phyloP scores from a whole-genome alignment of 1,284 basidiomycete species.

The Takashimella koratensis region DNA sequence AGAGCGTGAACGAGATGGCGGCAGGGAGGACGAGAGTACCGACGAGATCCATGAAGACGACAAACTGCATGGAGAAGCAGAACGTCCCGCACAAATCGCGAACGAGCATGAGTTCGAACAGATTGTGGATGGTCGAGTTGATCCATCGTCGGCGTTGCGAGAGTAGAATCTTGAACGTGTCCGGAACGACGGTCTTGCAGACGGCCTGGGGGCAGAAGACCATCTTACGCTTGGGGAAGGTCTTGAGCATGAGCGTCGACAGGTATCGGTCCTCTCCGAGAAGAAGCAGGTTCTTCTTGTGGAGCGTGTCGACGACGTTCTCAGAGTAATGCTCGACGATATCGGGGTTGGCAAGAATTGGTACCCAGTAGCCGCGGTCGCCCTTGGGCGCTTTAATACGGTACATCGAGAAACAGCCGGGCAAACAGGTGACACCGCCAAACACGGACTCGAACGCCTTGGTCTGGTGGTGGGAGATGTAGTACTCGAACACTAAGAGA shows the following conservation, averaged over 20 bases:
- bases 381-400: constrained; percentile 87
- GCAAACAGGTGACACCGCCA: constrained; percentile 97
- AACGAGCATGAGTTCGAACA: constrained; percentile 97
- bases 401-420: constrained; percentile 99
- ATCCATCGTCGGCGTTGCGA: constrained; percentile 99
- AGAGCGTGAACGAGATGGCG: constrained; percentile 87
- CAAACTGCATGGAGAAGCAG: constrained; percentile 97
- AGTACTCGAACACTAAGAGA: constrained; percentile 93
- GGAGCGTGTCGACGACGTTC: constrained; percentile 84
- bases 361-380: constrained; percentile 92
- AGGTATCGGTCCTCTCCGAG: constrained; percentile 99
- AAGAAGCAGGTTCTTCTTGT: constrained; percentile 95
- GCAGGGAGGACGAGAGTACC: constrained; percentile 94
- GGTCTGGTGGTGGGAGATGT: constrained; percentile 96
- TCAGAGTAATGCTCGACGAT: constrained; percentile 98
- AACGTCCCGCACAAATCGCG: constrained; percentile 94
- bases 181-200: constrained; percentile 93
- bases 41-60: constrained; percentile 96
- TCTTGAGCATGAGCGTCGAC: constrained; percentile 88
- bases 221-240: constrained; percentile 98
- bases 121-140: constrained; percentile 98
- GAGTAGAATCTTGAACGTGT: constrained; percentile 86
- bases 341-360: constrained; percentile 93
- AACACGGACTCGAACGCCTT: constrained; percentile 99
- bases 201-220: constrained; percentile 96